Base-by-base conservation (phyloP, 495 filamentous ascomycete species). In the Hyaloscypha hepaticicola region DNA sequence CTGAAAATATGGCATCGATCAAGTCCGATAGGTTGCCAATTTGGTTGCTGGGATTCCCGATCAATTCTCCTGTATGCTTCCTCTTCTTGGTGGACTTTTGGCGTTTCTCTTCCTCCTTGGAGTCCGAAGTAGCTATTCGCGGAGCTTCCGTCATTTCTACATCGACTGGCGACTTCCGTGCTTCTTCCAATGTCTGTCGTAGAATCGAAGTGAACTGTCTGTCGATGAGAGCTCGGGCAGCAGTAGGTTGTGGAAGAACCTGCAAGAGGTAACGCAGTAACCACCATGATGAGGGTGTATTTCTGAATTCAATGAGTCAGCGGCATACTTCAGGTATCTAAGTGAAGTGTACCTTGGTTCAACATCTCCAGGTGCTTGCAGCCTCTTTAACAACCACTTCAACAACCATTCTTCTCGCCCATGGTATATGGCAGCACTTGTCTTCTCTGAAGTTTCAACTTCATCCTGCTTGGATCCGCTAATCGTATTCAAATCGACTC, bases 361-460 rank as follows among this genome's bases (percentile, higher is more conserved):
- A 16, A 52, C 59, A 14, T 69, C 65, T 25, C 64, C 67, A 21
- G 71, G 70, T 24, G 73, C 69, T 55, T 83, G 79, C 19, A 89
- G 63, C 67, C 81, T 86, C 70, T 87, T 87, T 65, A 90, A 77
- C 27, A 90, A 72, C 88, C 88, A 91, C 66, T 82, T 79, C 26
- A 89, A 72, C 8, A 87, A 77, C 86, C 86, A 90, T 74, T 90
- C 86, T 66, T 86, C 82, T 73, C 86, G 82, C 24, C 79, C 66
- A 66, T 71, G 66, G 22, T 57, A 69, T 6, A 56, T 29, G 26
- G 59, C 21, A 21, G 61, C 26, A 58, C 66, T 60, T 70, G 64
- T 29, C 69, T 45, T 49, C 73, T 62, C 60, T 66, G 68, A 69
- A 73, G 57, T 69, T 68, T 67, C 74, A 71, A 59, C 72, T 75